phyloP scores from a whole-genome alignment of 208 protist species.

The Acanthamoeba lenticulata region DNA sequence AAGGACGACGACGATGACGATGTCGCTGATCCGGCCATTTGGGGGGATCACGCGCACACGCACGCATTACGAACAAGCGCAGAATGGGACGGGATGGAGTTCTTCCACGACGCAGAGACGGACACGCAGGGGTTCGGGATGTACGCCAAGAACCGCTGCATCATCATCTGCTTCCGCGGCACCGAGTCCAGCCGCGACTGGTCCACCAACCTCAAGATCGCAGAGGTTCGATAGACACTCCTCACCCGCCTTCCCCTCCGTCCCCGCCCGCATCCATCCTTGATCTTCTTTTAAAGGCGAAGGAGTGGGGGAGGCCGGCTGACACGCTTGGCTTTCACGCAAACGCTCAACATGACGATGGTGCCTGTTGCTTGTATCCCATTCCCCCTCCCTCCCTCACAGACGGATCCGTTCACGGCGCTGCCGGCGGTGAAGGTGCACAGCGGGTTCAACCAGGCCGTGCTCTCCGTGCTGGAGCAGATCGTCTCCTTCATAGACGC shows the following conservation, averaged over 20 bases:
- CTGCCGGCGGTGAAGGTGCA: neutral
- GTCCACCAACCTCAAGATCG: constrained; percentile 19
- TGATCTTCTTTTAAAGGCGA: neutral
- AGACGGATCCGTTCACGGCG: neutral
- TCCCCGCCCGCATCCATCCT: no score
- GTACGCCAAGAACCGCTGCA: constrained; percentile 8
- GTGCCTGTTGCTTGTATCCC: no score
- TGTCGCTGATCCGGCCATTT: neutral
- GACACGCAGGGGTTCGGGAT: constrained; percentile 47
- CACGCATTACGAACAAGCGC: neutral
- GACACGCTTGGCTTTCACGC: neutral
- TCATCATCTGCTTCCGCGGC: constrained; percentile 51
- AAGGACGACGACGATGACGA: no score
- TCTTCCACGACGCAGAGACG: neutral
- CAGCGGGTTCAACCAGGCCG: neutral
- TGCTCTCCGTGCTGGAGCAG: neutral
- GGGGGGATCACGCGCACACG: neutral
- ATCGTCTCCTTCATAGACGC: neutral
- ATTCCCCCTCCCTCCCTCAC: neutral
- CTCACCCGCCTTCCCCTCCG: neutral
- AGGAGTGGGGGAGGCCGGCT: neutral
- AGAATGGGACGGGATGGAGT: constrained; percentile 3
- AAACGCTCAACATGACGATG: neutral
- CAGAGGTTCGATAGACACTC: neutral
- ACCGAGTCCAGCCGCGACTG: constrained; percentile 29